phyloP scores from a whole-genome alignment of 2,329 filamentous ascomycete species.

The Alternaria conjuncta region DNA sequence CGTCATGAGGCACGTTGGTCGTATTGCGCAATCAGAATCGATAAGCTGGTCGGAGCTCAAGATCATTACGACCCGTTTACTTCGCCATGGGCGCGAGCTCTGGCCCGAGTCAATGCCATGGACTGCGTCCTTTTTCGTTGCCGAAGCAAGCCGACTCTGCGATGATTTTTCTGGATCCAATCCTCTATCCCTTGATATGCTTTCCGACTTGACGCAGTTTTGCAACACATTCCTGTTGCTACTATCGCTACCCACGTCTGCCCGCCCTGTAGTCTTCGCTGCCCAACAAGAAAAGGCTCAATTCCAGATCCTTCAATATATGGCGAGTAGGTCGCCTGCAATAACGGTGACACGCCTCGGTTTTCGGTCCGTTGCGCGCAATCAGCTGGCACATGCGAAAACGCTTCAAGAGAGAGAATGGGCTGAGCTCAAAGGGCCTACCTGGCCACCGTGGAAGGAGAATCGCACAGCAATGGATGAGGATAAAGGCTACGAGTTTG shows the following conservation, averaged over 20 bases:
- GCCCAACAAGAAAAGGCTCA: conserved; percentile 63
- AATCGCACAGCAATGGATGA: conserved; percentile 66
- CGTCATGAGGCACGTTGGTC: conserved; percentile 33
- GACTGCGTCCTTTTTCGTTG: conserved; percentile 36
- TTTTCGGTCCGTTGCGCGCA: conserved; percentile 61
- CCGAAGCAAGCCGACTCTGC: conserved; percentile 30
- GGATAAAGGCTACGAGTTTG: conserved; percentile 62
- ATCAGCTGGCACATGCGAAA: conserved; percentile 66
- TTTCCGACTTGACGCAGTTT: conserved; percentile 44
- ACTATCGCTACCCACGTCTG: conserved; percentile 56
- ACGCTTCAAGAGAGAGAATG: conserved; percentile 62
- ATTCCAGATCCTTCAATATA: conserved; percentile 62
- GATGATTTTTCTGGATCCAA: not conserved
- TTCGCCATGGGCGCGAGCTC: conserved; percentile 39
- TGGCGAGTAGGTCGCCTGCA: conserved; percentile 62
- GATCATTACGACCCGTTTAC: conserved; percentile 31
- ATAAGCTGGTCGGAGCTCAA: conserved; percentile 34
- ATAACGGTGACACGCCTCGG: conserved; percentile 64
- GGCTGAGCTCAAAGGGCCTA: conserved; percentile 64
- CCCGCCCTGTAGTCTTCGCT: conserved; percentile 57
- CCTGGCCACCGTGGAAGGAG: conserved; percentile 72
- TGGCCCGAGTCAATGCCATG: conserved; percentile 43
- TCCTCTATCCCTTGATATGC: conserved; percentile 3
- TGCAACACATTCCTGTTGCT: conserved; percentile 59
- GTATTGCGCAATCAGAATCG: conserved; percentile 16